Evolutionary conservation across 306 rosid genomes (phyloP).

Genomic region (Prunus armeniaca): DNA sequence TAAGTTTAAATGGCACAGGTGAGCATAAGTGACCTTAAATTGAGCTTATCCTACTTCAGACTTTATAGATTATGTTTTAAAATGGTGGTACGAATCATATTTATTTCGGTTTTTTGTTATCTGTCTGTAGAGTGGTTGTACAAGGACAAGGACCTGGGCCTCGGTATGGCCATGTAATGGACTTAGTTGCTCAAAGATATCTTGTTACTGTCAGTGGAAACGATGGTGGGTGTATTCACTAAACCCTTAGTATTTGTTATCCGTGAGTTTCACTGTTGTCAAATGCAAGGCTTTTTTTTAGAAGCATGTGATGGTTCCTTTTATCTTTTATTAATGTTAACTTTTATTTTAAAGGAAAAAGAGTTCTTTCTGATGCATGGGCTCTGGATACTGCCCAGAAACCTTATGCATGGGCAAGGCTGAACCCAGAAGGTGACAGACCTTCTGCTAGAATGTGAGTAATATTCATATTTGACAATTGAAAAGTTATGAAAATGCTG

Average conservation of each 20-base stretch:
- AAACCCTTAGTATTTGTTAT: not conserved
- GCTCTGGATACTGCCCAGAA: conserved; percentile 95
- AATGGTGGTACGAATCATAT: not conserved
- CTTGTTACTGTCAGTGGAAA: conserved; percentile 93
- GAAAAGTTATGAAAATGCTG: conserved; percentile 9
- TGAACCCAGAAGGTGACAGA: conserved; percentile 94
- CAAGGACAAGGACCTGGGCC: conserved; percentile 99
- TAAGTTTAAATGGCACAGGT: conserved; percentile 98
- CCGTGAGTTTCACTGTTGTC: not conserved
- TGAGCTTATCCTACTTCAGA: conserved; percentile 8
- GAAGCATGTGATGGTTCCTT: conserved; percentile 14
- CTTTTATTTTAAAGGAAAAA: conserved; percentile 60
- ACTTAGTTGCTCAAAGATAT: conserved; percentile 98
- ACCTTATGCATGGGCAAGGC: conserved; percentile 90
- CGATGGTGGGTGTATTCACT: conserved; percentile 67
- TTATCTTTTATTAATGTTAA: not conserved
- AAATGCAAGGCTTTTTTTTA: not conserved
- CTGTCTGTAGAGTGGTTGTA: conserved; percentile 74
- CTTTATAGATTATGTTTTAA: conserved; percentile 21
- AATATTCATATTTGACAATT: conserved; percentile 20
- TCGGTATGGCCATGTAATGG: conserved; percentile 99
- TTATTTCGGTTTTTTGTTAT: conserved; percentile 8
- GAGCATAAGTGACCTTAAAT: conserved; percentile 24
- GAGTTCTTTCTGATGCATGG: conserved; percentile 94
- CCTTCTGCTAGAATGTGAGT: conserved; percentile 99